A percentile compares a stretch with the other conserved stretches of the same genome.
phyloP scores from a whole-genome alignment of 1,139 yeast species.

The Pichia sp. region DNA sequence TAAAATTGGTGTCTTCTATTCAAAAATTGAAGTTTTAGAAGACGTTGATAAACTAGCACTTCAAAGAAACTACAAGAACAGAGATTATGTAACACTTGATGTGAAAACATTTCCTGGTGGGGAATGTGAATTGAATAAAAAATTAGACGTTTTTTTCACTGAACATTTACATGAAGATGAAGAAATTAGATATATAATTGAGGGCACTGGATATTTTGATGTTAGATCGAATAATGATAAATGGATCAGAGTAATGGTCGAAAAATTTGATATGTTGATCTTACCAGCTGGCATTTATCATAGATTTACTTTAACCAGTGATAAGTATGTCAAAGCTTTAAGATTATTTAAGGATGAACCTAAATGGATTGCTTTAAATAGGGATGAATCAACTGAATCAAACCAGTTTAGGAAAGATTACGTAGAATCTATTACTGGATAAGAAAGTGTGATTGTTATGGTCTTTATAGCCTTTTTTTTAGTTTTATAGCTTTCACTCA shows the following conservation, averaged over 20 bases:
- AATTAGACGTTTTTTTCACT: conserved; percentile 64
- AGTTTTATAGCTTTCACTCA: neutral
- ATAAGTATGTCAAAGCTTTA: conserved; percentile 64
- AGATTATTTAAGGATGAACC: conserved; percentile 92
- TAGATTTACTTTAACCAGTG: conserved; percentile 66
- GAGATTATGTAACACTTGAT: conserved; percentile 64
- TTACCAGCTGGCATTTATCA: conserved; percentile 93
- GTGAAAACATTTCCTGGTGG: conserved; percentile 60
- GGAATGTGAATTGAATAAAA: conserved; percentile 50
- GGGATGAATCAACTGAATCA: conserved; percentile 37
- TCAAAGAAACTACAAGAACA: conserved; percentile 68
- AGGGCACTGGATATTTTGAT: conserved; percentile 91
- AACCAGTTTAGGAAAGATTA: conserved; percentile 19
- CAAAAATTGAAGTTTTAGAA: conserved; percentile 42
- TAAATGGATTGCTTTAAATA: conserved; percentile 85
- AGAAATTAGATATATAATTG: conserved; percentile 84
- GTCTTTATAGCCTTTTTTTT: no score
- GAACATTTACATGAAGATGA: conserved; percentile 97
- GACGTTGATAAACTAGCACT: conserved; percentile 62
- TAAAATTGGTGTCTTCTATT: conserved; percentile 66
- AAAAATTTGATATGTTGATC: conserved; percentile 59
- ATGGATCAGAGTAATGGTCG: conserved; percentile 75
- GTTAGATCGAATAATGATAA: conserved; percentile 52
- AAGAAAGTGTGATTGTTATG: neutral
- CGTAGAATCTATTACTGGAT: conserved; percentile 4